Evolutionary conservation across 306 rosid species (phyloP), one percentile per base, ranked within the genome.

Genomic region (Lotus japonicus): DNA sequence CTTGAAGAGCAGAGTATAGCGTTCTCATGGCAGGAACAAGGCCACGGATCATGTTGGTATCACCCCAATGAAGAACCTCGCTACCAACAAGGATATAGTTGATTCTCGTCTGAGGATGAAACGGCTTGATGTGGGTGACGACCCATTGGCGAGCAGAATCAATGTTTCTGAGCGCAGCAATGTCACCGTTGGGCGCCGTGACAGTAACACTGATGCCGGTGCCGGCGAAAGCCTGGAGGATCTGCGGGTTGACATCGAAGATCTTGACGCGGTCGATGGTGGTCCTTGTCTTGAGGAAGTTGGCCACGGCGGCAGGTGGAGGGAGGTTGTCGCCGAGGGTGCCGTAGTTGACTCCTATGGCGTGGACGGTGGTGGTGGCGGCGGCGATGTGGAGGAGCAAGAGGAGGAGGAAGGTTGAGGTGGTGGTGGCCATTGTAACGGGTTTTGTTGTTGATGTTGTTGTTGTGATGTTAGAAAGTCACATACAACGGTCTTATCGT

Each of bases 271-370:
- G 14, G 82, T 90, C 83, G n/a, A 94, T 71, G 65, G 15, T 58
- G 9, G 96, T 94, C 33, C 17, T 69, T 1, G 96, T 82, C 61
- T 82, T 85, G 4, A 94, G 52, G 57, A 90, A 90, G 67, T 85
- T 81, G 0, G 71, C 97, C 14, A 94, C 98, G 53, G 77, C 50
- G 0, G 77, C 7, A 0, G 97, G 89, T 0, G 90, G 67, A 0
- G 89, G 96, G 0, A 94, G 96, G 82, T 94, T 84, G 85, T 94
- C 81, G 0, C 60, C 97, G 0, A 86, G 77, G 9, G 96, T 92
- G 11, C 98, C 98, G 36, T 92, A 92, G 90, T 92, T 92, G 19
- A 92, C 80, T 14, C 98, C 98, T 42, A 92, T 79, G 75, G 90
- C 66, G 66, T 50, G n/a, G 1, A 52, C 91, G 23, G 83, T 16